Conservation (phyloP, 345 rosid species). For the Ceriops decandra region DNA sequence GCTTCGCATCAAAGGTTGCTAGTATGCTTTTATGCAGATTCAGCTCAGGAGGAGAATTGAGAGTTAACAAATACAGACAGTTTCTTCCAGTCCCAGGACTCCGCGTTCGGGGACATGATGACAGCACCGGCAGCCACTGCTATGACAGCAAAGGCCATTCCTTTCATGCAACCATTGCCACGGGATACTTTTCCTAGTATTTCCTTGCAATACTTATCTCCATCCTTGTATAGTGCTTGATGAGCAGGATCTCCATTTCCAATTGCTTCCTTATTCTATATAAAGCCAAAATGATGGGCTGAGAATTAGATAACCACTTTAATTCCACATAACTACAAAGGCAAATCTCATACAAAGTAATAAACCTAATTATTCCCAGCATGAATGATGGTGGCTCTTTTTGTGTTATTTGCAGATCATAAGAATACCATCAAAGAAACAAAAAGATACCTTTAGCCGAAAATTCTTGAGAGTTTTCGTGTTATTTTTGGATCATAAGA, state of each 20-base stretch:
- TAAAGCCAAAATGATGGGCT: constrained; percentile 8
- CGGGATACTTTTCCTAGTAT: constrained; percentile 44
- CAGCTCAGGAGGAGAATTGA: constrained; percentile 13
- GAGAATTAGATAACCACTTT: neutral
- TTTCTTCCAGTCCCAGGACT: constrained; percentile 36
- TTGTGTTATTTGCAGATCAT: neutral
- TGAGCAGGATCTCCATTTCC: constrained; percentile 28
- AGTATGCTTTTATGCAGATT: neutral
- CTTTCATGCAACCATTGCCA: constrained; percentile 46
- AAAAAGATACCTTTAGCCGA: constrained; percentile 48
- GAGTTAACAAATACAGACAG: constrained; percentile 31
- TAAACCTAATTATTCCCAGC: too few relatives aligned
- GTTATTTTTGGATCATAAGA: neutral
- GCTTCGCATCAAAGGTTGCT: constrained; percentile 24
- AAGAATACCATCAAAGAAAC: neutral
- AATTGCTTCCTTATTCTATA: constrained; percentile 60
- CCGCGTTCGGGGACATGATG: constrained; percentile 30
- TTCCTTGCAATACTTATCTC: constrained; percentile 56
- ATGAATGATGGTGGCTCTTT: too few relatives aligned
- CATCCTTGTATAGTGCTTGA: constrained; percentile 36
- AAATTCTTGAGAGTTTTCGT: constrained; percentile 39
- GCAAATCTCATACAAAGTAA: neutral
- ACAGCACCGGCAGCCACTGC: constrained; percentile 52
- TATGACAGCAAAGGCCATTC: constrained; percentile 35
- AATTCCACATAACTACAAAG: neutral